Evolutionary conservation across 768 basidiomycete species (phyloP), one percentile per base, ranked within the genome.

Genomic region (Sarcodon sp.): DNA sequence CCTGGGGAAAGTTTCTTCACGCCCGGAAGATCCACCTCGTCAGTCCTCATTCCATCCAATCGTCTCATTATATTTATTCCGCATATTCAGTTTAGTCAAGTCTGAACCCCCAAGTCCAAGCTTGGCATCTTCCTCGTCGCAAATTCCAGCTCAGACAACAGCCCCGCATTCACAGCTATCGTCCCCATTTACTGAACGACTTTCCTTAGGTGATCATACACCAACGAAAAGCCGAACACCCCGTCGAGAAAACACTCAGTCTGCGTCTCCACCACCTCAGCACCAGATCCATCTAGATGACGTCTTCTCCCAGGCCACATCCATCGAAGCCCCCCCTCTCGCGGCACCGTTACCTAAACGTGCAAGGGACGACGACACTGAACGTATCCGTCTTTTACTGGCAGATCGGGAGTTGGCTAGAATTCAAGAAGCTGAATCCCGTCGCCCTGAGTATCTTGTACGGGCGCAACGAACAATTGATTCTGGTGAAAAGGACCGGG

Each of bases 381-480:
- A 75, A 46, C 73, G 76, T 35, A 77, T 84, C 44, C 73, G 75
- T 31, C 70, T 72, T 43, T 71, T 72, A 27, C 66, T 72, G 56
- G 61, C 70, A 12, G 72, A 77, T 53, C 75, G 74, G 35, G 69
- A 69, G 47, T 58, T 73, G 10, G 65, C 69, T 1, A 71, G 72
- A 32, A 57, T 70, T 32, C 70, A 69, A 47, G 76, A 79, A 57
- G 65, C 71, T 8, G 84, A 87, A 60, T 71, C 64, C 34, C 76
- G 75, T 11, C 71, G 83, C 35, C 84, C 84, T 1, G 85, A 87
- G 6, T 87, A 87, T 58, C 66, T 86, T 37, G 76, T 75, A 57
- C 76, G 85, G 27, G 56, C 67, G 31, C 79, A 77, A 56, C 70
- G 77, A 43, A 61, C 69, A 36, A 57, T 61, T 18, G 54, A 27